phyloP scores from a whole-genome alignment of 75 land plant genomes.

The Pinus taeda region DNA sequence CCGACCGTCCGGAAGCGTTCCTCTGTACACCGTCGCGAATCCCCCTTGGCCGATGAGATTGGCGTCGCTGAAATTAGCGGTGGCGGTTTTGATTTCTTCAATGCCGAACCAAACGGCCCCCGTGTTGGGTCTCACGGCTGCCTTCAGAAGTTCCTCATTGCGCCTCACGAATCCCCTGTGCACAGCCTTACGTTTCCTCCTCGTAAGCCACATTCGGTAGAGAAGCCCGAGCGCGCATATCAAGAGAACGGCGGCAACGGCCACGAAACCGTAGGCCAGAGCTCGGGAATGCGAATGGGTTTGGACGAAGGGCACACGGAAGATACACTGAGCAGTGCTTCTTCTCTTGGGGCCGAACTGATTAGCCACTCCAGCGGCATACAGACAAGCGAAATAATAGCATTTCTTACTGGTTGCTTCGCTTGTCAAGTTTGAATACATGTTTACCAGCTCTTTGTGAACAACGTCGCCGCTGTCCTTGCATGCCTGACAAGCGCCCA shows the following conservation, averaged over 20 bases:
- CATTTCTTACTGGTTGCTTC: slow-evolving; percentile 11
- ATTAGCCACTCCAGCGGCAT: slow-evolving; percentile 54
- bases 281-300: background rate
- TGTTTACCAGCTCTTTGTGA: background rate
- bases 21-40: slow-evolving; percentile 30
- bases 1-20: background rate
- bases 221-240: background rate
- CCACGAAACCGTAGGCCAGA: slow-evolving; percentile 16
- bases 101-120: slow-evolving; percentile 6
- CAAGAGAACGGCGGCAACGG: slow-evolving; percentile 9
- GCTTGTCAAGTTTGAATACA: background rate
- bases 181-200: background rate
- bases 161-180: slow-evolving; percentile 13
- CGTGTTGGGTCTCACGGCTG: background rate
- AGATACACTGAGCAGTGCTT: slow-evolving; percentile 32
- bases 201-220: slow-evolving; percentile 2
- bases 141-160: background rate
- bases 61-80: slow-evolving; percentile 24
- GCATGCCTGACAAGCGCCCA: slow-evolving; percentile 46
- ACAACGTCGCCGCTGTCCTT: slow-evolving; percentile 20
- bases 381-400: slow-evolving; percentile 37
- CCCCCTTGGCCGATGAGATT: slow-evolving; percentile 33
- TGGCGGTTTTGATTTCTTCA: slow-evolving; percentile 31
- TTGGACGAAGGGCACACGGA: slow-evolving; percentile 13
- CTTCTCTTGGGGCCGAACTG: slow-evolving; percentile 33